Base-by-base conservation (phyloP, 805 yeast genomes). In the Candida chilensis region DNA sequence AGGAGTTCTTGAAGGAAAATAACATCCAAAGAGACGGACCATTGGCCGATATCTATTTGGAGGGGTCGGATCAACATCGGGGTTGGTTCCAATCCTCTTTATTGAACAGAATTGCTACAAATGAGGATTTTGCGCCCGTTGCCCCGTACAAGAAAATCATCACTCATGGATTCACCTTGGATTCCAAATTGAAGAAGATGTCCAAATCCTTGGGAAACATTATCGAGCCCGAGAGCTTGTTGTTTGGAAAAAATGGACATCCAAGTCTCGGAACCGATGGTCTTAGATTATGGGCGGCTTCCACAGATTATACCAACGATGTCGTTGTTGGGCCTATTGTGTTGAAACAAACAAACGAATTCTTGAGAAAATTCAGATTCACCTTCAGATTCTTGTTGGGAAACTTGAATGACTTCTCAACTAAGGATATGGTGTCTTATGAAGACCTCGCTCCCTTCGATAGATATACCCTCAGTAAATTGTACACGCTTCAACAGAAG, bases 81-180 rank as follows among this genome's bases (percentile, higher is more conserved):
- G 99, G 99, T 1, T 92, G 99, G 99, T 92, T 92, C 51, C 99
- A 92, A 58, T 84, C 95, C 19, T 86, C 96, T 1, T 57, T 92
- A 17, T 59, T 92, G 34, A 87, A 94, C 16, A 82, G 76, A 45
- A 69, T 86, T 15, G 82, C 81, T 3, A 45, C 55, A 8, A 50
- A 50, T 3, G 37, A 30, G 7, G 28, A 45, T 10, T 57, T 54
- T 38, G 42, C 55, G 21, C 39, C 58, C 1, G 45, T 43, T 3
- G 57, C 59, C 1, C 97, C 98, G 0, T 92, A 71, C 53, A 69
- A 68, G 36, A 64, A 68, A 16, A 71, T 92, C 21, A 68, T 92
- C 17, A 92, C 98, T 0, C 98, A 92, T 52, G 99, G 99, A 0
- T 92, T 92, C 48, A 80, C 84, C 0, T 57, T 92, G 36, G 98